phyloP scores from a whole-genome alignment of 148 eudicot species.

The Nepenthes mirabilis region DNA sequence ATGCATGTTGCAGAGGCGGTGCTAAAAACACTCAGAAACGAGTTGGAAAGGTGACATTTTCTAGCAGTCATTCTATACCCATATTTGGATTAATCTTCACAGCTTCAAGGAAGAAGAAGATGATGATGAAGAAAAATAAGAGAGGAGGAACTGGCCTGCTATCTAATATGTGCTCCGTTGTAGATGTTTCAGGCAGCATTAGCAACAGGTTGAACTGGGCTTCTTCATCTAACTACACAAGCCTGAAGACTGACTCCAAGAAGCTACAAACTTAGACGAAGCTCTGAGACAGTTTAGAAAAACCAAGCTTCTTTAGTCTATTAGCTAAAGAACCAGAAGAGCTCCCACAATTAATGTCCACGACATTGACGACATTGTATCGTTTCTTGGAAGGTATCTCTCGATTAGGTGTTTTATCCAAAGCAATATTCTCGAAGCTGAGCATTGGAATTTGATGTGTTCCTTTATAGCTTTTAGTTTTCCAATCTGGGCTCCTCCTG shows the following conservation, averaged over 20 bases:
- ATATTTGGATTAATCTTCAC: conserved; percentile 11
- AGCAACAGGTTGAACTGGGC: conserved; percentile 12
- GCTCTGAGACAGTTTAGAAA: conserved; percentile 64
- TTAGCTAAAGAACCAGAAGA: conserved; percentile 29
- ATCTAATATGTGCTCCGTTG: conserved; percentile 46
- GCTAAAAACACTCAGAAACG: conserved; percentile 6
- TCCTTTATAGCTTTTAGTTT: conserved; percentile 15
- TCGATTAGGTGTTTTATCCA: conserved; percentile 57
- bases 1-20: conserved; percentile 12
- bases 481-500: conserved; percentile 17
- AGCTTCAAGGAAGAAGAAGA: conserved; percentile 24
- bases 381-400: conserved; percentile 35
- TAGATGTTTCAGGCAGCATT: conserved; percentile 29
- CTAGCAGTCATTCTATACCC: conserved; percentile 9
- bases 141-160: conserved; percentile 28
- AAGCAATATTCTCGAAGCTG: conserved; percentile 34
- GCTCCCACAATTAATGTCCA: conserved; percentile 60
- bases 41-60: conserved; percentile 5
- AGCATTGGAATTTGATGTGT: conserved; percentile 59
- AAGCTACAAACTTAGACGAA: conserved; percentile 18
- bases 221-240: conserved; percentile 24
- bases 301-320: conserved; percentile 57
- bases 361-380: conserved; percentile 49
- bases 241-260: conserved; percentile 26
- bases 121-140: conserved; percentile 27